Base-by-base conservation (phyloP, 768 basidiomycete species). In the Tricholoma sp. region DNA sequence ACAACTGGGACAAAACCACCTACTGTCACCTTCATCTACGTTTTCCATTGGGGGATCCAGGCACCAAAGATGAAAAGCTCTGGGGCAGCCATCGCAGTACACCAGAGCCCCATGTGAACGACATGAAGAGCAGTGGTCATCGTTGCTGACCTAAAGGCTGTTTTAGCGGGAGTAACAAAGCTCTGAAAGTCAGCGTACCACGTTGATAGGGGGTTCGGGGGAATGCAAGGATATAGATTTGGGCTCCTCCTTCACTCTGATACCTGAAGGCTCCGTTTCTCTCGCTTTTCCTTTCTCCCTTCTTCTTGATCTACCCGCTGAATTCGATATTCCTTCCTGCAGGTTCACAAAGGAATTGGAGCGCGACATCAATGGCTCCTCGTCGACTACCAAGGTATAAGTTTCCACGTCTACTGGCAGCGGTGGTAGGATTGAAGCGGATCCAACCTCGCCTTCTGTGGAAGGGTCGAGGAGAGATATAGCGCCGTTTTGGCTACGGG, bases 11-110 rank as follows among this genome's bases (percentile, higher is more conserved):
- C 91, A 92, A 72, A 84, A 91, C 87, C 88, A 94, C 67, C 82
- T 79, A 62, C 86, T 82, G 72, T 91, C 89, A 11, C 90, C 89
- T 45, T 97, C 83, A 70, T 97, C 93, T 59, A 88, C 80, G 50
- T 85, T 76, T 59, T 94, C 91, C 77, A 98, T 82, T 18, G 97
- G 97, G 53, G 97, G 97, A 70, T 99, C 90, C 61, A 99, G 80
- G 71, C 97, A 99, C 82, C 89, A 87, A 58, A 98, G 85, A 73
- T 99, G 97, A 71, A 97, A 99, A 6, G 94, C 93, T 60, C 89
- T 77, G 34, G 96, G 92, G 69, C 97, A 99, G 17, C 95, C 94
- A 70, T 98, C 97, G 71, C 97, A 99, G 69, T 97, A 98, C 17
- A 99, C 83, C 58, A 98, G 80, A 44, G 89, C 83, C 49, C 96